Base-by-base conservation (phyloP, 1,139 yeast species). In the Hanseniaspora uvarum region DNA sequence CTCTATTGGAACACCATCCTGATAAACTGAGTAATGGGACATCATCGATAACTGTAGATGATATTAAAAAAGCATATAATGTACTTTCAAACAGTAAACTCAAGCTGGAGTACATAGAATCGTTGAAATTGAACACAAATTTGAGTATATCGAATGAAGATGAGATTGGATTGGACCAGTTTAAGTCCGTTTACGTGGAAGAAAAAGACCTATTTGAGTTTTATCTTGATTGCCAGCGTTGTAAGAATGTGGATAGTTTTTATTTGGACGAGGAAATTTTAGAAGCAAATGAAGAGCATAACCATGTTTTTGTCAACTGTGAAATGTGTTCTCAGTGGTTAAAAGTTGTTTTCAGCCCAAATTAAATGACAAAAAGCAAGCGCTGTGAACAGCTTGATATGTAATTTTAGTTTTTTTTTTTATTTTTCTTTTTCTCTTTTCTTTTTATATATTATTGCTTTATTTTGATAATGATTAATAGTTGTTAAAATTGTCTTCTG, bases 271-370 rank as follows among this genome's bases (percentile, higher is more conserved):
- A 86, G 59, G 64, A 68, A 0, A 85, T 83, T 56, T 70, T 88
- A 51, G 79, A 70, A 11, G 72, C 76, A 0, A 79, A 75, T 55
- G 68, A 68, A 14, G 54, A 52, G 4, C 16, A 43, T 12, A 83
- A 81, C 16, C 83, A 83, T 58, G 75, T 88, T 2, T 73, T 84
- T 8, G 79, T 86, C 0, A 95, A 88, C 62, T 88, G 96, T 64
- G 66, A 70, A 12, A 81, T 86, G 38, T 88, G 96, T 64, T 84
- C 94, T 65, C 67, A 87, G 28, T 88, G 96, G 95, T 69, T 88
- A 16, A 79, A 80, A 53, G 88, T 88, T 1, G 75, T 74, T 58
- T 78, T 75, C 57, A 31, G 30, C 19, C 6, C 23, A 1, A 44
- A 30, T 12, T 44, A 11, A 38, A 11, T 31, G n/a, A 14, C 4